Conservation (phyloP, 805 yeast genomes). For the Priceomyces melissophilus region DNA sequence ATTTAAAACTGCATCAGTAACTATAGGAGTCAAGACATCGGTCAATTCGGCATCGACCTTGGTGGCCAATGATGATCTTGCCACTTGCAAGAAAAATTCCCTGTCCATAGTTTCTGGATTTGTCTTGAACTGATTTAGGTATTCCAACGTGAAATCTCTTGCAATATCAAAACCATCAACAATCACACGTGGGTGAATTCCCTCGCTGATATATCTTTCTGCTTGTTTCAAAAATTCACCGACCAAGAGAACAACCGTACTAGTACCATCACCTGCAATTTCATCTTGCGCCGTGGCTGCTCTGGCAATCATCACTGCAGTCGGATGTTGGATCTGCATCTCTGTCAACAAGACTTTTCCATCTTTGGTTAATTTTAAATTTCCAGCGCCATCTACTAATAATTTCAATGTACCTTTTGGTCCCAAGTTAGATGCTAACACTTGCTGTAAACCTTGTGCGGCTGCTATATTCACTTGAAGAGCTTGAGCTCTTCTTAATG, state of each 20-base stretch:
- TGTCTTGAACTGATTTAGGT: conserved; percentile 63
- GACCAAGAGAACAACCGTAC: conserved; percentile 89
- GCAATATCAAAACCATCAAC: conserved; percentile 95
- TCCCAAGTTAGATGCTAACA: conserved; percentile 86
- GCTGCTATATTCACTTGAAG: conserved; percentile 92
- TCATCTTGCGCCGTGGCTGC: conserved; percentile 99
- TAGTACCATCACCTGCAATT: conserved; percentile 98
- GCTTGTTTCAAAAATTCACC: conserved; percentile 96
- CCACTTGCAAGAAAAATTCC: conserved; percentile 86
- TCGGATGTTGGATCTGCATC: conserved; percentile 80
- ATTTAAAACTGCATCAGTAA: conserved; percentile 90
- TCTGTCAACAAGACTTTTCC: conserved; percentile 91
- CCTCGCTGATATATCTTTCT: conserved; percentile 85
- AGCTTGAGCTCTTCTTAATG: conserved; percentile 93
- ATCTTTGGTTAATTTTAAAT: conserved; percentile 92
- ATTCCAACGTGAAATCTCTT: conserved; percentile 68
- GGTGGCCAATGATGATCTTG: conserved; percentile 83
- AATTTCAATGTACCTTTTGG: conserved; percentile 96
- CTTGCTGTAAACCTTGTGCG: conserved; percentile 95
- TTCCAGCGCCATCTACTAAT: conserved; percentile 96
- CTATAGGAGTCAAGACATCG: conserved; percentile 85
- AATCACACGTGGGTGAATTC: conserved; percentile 91
- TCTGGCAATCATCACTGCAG: conserved; percentile 64
- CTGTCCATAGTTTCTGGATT: conserved; percentile 61
- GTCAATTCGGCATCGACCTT: conserved; percentile 77